These are phyloP conservation scores for Actinomucor elegans DNA, from an alignment of 371 early-diverging fungal species.

Conservation along the genomic window DNA sequence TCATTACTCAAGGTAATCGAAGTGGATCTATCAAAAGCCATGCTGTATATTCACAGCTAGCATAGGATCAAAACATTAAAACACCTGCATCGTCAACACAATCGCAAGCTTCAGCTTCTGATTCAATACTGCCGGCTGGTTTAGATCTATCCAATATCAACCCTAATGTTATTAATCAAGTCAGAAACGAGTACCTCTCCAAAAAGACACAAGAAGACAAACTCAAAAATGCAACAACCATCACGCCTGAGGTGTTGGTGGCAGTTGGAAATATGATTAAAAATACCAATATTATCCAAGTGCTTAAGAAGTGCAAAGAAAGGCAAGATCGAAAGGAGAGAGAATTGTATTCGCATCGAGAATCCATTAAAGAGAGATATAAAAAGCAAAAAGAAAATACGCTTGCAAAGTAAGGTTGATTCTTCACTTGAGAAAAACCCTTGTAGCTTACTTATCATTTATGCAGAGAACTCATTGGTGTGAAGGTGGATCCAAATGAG, in stretches of 20 bases:
- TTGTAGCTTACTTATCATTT: neutral
- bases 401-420: slow-evolving; percentile 37
- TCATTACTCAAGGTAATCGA: slow-evolving; percentile 13
- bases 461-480: slow-evolving; percentile 7
- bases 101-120: neutral
- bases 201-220: slow-evolving; percentile 9
- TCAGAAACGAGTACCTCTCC: slow-evolving; percentile 35
- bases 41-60: too few relatives aligned
- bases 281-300: slow-evolving; percentile 32
- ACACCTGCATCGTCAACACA: neutral
- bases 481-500: neutral
- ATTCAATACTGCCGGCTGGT: slow-evolving; percentile 4
- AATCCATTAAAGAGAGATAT: slow-evolving; percentile 23
- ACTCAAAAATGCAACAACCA: slow-evolving; percentile 21
- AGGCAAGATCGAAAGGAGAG: slow-evolving; percentile 38
- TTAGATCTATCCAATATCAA: slow-evolving; percentile 31
- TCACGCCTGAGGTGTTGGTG: slow-evolving; percentile 42
- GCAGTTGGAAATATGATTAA: slow-evolving; percentile 32
- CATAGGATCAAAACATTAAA: slow-evolving; percentile 14
- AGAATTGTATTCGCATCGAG: slow-evolving; percentile 32
- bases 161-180: slow-evolving; percentile 38
- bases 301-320: slow-evolving; percentile 27
- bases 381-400: slow-evolving; percentile 29
- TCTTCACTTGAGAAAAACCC: neutral
- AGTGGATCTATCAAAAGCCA: too few relatives aligned